Evolutionary conservation across 225 moss, liverwort and hornwort genomes (phyloP), one percentile per base, ranked within the genome.

Genomic region (Physcomitrellopsis africana): DNA sequence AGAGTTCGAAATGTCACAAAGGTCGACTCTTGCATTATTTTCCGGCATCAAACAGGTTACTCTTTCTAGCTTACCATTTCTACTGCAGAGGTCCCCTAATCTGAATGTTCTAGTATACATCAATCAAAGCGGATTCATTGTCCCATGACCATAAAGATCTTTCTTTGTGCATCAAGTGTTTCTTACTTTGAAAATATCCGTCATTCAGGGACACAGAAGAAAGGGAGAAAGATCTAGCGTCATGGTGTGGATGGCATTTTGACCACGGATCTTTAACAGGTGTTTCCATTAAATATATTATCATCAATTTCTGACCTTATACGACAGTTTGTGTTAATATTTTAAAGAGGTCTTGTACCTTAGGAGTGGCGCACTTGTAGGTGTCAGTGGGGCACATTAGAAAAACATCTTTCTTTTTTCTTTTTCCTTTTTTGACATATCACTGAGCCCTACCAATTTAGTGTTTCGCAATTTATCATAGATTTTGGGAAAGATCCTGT

Each of bases 201-300:
- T 51, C 20, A 64, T 70, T 22, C 67, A 90, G 90, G 54, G 76
- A 80, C 42, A 67, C 54, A 57, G 78, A 74, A 51, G 70, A 81
- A 60, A 65, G 83, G 22, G 57, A 77, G 74, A 82, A 72, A 56
- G 87, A 89, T 55, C 70, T 84, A 63, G 90, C 94, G 45, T 83
- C 83, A 20, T 99, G 99, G 99, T 99, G 99, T 84, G 95, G 99
- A 83, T 99, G 99, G 95, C 99, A 99, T 84, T 79, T 89, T 19
- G 99, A 99, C 81, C 91, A 95, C 76, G 95, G 94, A 60, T 95
- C 93, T 59, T 83, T 99, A 44, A 99, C 99, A 84, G 95, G 97
- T 94, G 44, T 49, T 80, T 67, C 15, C 47, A 23, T 23, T 15
- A 19, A 24, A 15, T 27, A 43, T 26, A 41, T 63, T 20, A 24